phyloP scores from a whole-genome alignment of 352 stramenopile genomes.

The Phytophthora cryptogea region DNA sequence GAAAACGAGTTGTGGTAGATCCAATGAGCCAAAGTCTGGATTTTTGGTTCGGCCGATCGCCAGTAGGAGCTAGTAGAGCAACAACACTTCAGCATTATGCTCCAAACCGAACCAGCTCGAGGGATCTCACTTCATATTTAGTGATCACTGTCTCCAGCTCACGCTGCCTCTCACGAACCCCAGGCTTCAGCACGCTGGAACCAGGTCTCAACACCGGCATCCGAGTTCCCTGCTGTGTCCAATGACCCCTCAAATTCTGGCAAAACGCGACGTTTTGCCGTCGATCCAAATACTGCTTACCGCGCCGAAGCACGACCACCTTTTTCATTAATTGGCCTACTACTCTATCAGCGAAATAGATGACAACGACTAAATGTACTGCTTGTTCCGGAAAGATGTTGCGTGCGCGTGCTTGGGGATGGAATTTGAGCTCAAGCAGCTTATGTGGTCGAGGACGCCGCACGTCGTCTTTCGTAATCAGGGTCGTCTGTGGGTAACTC shows the following conservation, averaged over 20 bases:
- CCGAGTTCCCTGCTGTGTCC: not conserved
- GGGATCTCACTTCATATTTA: slow-evolving; percentile 45
- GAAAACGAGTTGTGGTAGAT: slow-evolving; percentile 40
- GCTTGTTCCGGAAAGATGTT: slow-evolving; percentile 22
- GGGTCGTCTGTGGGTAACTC: slow-evolving; percentile 85
- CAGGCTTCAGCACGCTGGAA: slow-evolving; percentile 31
- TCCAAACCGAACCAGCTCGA: not conserved
- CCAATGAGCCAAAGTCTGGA: slow-evolving; percentile 56
- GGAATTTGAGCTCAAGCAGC: slow-evolving; percentile 4
- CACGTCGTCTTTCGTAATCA: slow-evolving; percentile 75
- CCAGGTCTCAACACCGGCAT: slow-evolving; percentile 17
- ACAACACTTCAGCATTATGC: not conserved
- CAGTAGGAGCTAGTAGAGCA: slow-evolving; percentile 36
- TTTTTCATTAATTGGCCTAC: slow-evolving; percentile 30
- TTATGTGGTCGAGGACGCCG: slow-evolving; percentile 26
- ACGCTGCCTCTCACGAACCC: slow-evolving; percentile 28
- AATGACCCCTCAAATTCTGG: slow-evolving; percentile 7
- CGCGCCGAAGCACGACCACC: slow-evolving; percentile 12
- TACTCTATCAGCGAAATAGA: slow-evolving; percentile 37
- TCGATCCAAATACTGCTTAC: not conserved
- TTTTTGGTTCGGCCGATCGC: slow-evolving; percentile 35
- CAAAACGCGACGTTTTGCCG: not conserved
- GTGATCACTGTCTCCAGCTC: slow-evolving; percentile 40
- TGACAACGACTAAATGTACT: slow-evolving; percentile 31
- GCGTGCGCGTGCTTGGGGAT: slow-evolving; percentile 13